Evolutionary conservation across 2,329 filamentous ascomycete genomes (phyloP), one percentile per base, ranked within the genome.

Genomic region (Teratosphaeria viscida): DNA sequence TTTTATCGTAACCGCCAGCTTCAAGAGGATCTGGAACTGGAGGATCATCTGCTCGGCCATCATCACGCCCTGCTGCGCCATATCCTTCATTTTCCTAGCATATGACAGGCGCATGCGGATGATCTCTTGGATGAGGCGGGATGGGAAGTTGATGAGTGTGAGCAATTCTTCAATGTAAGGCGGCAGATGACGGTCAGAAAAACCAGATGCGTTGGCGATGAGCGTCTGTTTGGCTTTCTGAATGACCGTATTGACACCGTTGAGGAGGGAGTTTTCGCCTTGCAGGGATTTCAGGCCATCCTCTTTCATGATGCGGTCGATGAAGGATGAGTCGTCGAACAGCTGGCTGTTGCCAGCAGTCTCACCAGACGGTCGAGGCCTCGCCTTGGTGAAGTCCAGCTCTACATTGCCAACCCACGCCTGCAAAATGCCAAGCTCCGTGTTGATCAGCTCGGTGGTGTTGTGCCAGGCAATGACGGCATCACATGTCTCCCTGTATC

Each of bases 1-100:
- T 74, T 97, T 99, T 75, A 97, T 96, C 63, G 87, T 84, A 62
- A 95, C 92, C 35, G 94, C 92, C 65, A 97, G 85, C 69, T 89
- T 91, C 64, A 99, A 84, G 58, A 97, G 78, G 53, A 96, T 89
- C 74, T 95, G 92, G 67, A 99, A 97, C 71, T 99, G 94, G 0
- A 89, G 82, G 63, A 99, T 96, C 89, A 97, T 95, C 75, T 97
- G 92, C 71, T 97, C 92, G 62, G 95, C 89, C 81, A 99, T 90
- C 78, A 99, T 88, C 29, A 89, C 82, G 64, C 92, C 95, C 72
- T 95, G 90, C 76, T 94, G 89, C 1, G 91, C 88, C 10, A 91
- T 90, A 69, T 97, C 92, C 75, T 92, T 95, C 85, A 96, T 95
- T 73, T 91, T 92, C 76, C 87, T 90, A 19, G 92, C 92, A 73